These are phyloP conservation scores for Apiospora rasikravindrae DNA, from an alignment of 2,329 filamentous ascomycete species.

Conservation along the genomic window DNA sequence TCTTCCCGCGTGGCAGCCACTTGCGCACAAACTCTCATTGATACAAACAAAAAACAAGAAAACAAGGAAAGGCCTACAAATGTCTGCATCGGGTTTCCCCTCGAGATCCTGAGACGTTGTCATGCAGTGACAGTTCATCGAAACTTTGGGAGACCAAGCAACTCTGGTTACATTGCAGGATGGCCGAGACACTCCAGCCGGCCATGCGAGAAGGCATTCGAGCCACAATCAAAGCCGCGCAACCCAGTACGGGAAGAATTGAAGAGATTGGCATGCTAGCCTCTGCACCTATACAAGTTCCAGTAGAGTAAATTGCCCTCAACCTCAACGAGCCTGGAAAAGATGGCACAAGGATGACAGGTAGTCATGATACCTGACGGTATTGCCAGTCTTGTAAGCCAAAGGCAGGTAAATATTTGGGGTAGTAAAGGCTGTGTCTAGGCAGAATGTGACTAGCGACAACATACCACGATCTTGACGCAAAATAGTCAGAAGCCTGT, in stretches of 20 bases:
- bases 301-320: neutral
- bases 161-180: neutral
- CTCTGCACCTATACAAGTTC: neutral
- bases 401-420: neutral
- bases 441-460: too few relatives aligned
- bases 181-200: neutral
- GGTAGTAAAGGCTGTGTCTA: neutral
- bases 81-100: neutral
- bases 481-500: too few relatives aligned
- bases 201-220: neutral
- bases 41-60: constrained; percentile 1
- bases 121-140: neutral
- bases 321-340: too few relatives aligned
- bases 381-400: too few relatives aligned
- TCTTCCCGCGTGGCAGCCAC: neutral
- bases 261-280: neutral
- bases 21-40: neutral
- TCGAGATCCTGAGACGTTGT: neutral
- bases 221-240: neutral
- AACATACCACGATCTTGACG: too few relatives aligned
- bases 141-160: neutral
- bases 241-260: neutral
- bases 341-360: neutral
- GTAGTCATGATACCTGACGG: neutral
- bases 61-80: neutral